phyloP scores from a whole-genome alignment of 345 rosid species.

The Arabis hirsuta region DNA sequence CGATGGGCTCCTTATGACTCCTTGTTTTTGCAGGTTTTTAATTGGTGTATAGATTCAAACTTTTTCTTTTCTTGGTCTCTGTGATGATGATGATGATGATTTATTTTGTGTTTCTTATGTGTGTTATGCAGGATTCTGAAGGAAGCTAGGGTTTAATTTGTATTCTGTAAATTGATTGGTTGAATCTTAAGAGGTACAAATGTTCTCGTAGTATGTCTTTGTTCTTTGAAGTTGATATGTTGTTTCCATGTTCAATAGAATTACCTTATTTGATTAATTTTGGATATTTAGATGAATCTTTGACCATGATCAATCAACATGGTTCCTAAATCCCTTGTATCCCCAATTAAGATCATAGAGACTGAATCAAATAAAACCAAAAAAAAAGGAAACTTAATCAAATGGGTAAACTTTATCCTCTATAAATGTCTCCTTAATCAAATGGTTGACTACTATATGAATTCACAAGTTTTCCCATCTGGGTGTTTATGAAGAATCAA shows the following conservation, averaged over 20 bases:
- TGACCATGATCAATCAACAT: conserved; percentile 23
- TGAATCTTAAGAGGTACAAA: conserved; percentile 40
- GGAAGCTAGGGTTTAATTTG: conserved; percentile 2
- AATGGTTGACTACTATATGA: not conserved
- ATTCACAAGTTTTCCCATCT: not conserved
- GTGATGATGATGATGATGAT: not conserved
- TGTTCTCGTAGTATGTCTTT: not conserved
- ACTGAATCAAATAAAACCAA: no score
- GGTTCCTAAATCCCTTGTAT: not conserved
- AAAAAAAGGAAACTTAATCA: not conserved
- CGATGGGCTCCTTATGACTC: conserved; percentile 22
- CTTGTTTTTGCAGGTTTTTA: conserved; percentile 10
- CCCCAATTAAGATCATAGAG: not conserved
- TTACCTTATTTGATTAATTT: conserved; percentile 1
- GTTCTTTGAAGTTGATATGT: conserved; percentile 22
- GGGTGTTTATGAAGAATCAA: not conserved
- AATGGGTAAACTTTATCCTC: conserved; percentile 11
- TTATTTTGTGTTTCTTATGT: not conserved
- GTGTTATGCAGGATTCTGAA: conserved; percentile 40
- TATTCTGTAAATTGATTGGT: conserved; percentile 18
- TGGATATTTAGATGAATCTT: conserved; percentile 25
- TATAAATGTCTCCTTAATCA: conserved; percentile 3
- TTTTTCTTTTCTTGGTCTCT: not conserved
- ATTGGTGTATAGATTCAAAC: not conserved
- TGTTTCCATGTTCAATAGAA: not conserved